phyloP scores from a whole-genome alignment of 257 asterid genomes.

The Gardenia jasminoides region DNA sequence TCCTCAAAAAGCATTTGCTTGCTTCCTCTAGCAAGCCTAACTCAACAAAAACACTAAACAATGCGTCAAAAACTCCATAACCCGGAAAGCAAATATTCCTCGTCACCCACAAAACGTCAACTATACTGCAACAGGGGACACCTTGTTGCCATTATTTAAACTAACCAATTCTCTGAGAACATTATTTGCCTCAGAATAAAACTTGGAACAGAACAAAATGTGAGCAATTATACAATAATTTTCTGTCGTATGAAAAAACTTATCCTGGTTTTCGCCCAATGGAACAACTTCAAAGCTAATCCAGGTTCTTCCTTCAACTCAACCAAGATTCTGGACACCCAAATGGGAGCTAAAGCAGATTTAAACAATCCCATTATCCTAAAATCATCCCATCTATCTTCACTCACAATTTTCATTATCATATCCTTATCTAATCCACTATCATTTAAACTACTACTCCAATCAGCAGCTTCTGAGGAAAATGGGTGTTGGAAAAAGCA shows the following conservation, averaged over 20 bases:
- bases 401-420: conserved; percentile 42
- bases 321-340: conserved; percentile 49
- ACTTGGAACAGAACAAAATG: conserved; percentile 73
- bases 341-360: conserved; percentile 57
- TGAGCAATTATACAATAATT: conserved; percentile 72
- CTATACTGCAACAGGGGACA: conserved; percentile 32
- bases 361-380: conserved; percentile 39
- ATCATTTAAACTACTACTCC: conserved; percentile 20
- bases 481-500: conserved; percentile 37
- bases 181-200: conserved; percentile 58
- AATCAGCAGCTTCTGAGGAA: conserved; percentile 28
- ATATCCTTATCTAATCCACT: conserved; percentile 33
- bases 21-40: conserved; percentile 77
- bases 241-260: conserved; percentile 59
- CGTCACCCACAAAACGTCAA: conserved; percentile 74
- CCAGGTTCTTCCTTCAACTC: conserved; percentile 68
- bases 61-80: conserved; percentile 72
- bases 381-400: conserved; percentile 63
- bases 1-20: conserved; percentile 62
- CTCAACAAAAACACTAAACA: conserved; percentile 71
- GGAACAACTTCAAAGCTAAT: conserved; percentile 69
- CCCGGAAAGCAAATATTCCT: conserved; percentile 63
- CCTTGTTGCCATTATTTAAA: conserved; percentile 23
- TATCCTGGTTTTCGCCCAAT: conserved; percentile 54
- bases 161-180: conserved; percentile 58